These are phyloP conservation scores for Colletotrichum simmondsii DNA, from an alignment of 2,329 filamentous ascomycete species.

Conservation along the genomic window DNA sequence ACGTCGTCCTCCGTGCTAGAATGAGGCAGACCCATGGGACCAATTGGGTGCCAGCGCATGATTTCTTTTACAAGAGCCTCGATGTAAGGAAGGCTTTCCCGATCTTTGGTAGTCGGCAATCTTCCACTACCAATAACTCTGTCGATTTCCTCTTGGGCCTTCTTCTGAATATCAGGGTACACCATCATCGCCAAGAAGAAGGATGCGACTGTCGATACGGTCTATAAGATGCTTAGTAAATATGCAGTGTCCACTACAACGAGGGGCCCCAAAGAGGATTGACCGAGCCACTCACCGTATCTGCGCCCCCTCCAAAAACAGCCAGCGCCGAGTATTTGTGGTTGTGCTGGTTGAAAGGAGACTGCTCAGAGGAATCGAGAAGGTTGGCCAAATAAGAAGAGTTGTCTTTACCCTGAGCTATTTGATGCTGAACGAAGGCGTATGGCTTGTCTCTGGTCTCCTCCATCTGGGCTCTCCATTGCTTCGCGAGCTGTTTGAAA, in stretches of 20 bases:
- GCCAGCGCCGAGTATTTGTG: constrained; percentile 28
- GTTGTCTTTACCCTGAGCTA: constrained; percentile 21
- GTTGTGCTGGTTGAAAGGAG: neutral
- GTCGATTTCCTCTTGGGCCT: constrained; percentile 64
- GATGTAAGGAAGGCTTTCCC: constrained; percentile 61
- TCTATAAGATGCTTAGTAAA: constrained; percentile 34
- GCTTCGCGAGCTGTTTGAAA: constrained; percentile 28
- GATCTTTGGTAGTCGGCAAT: constrained; percentile 60
- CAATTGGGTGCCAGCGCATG: constrained; percentile 65
- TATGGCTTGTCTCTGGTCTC: constrained; percentile 29
- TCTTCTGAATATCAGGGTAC: constrained; percentile 54
- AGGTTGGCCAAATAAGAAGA: constrained; percentile 23
- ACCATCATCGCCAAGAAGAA: constrained; percentile 61
- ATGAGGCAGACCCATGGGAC: constrained; percentile 55
- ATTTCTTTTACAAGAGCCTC: constrained; percentile 66
- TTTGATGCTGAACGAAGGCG: constrained; percentile 40
- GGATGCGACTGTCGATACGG: constrained; percentile 44
- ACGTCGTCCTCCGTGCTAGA: constrained; percentile 42
- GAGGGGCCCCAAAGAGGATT: neutral
- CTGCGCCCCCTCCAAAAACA: constrained; percentile 33
- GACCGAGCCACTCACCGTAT: constrained; percentile 38
- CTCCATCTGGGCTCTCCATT: constrained; percentile 19
- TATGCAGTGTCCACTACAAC: neutral
- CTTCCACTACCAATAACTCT: constrained; percentile 58
- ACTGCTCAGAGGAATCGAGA: neutral